Conservation (phyloP, 768 basidiomycete genomes). For the Megacollybia marginata region DNA sequence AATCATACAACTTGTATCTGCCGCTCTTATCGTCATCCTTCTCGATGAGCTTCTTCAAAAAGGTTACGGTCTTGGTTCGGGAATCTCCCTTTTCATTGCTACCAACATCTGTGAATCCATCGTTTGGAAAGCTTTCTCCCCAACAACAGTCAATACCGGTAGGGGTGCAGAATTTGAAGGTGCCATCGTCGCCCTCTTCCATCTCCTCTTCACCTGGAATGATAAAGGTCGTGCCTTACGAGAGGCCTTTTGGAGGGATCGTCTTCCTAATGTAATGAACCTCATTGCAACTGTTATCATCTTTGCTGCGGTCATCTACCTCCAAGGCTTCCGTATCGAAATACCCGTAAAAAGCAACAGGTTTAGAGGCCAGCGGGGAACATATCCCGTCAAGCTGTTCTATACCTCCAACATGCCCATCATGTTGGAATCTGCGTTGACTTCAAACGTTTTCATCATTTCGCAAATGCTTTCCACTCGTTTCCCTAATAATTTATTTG, state of each 20-base stretch:
- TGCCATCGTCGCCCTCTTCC: slow-evolving; percentile 93
- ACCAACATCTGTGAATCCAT: slow-evolving; percentile 99
- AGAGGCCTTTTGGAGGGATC: slow-evolving; percentile 97
- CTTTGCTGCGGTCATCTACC: slow-evolving; percentile 93
- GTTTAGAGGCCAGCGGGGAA: slow-evolving; percentile 92
- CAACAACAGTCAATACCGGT: slow-evolving; percentile 96
- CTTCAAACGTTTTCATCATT: slow-evolving; percentile 91
- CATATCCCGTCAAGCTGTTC: slow-evolving; percentile 97
- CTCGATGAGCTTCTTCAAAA: slow-evolving; percentile 99
- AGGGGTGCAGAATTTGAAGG: slow-evolving; percentile 98
- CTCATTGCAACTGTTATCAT: slow-evolving; percentile 86
- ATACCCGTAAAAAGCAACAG: slow-evolving; percentile 97
- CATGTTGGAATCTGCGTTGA: slow-evolving; percentile 94
- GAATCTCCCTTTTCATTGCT: slow-evolving; percentile 98
- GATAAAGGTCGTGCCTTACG: slow-evolving; percentile 95
- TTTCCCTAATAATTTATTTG: slow-evolving; percentile 88
- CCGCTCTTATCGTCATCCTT: slow-evolving; percentile 93
- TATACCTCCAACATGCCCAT: slow-evolving; percentile 99
- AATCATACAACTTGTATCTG: slow-evolving; percentile 91
- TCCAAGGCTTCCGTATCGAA: slow-evolving; percentile 98
- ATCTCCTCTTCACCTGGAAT: slow-evolving; percentile 95
- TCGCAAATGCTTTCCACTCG: slow-evolving; percentile 91
- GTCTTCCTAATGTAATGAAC: slow-evolving; percentile 97
- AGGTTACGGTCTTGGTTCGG: slow-evolving; percentile 97
- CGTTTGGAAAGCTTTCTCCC: slow-evolving; percentile 99